These are phyloP conservation scores for Phytopythium delawarense DNA, from an alignment of 352 stramenopile genomes.

Conservation along the genomic window DNA sequence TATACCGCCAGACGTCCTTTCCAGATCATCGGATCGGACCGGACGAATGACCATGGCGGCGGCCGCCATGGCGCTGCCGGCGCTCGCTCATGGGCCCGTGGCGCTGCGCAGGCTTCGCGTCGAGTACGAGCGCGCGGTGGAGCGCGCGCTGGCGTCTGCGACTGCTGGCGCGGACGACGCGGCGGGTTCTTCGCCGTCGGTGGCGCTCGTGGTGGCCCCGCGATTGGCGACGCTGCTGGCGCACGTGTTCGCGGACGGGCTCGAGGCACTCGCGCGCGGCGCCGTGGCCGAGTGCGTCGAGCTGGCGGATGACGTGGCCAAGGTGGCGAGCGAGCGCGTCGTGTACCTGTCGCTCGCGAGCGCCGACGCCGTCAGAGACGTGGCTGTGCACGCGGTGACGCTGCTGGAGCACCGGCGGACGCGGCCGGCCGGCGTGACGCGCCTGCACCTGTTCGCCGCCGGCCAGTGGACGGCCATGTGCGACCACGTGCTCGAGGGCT, in stretches of 20 bases:
- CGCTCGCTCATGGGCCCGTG: slow-evolving; percentile 23
- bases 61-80: slow-evolving; percentile 8
- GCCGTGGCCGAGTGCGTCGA: slow-evolving; percentile 51
- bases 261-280: slow-evolving; percentile 28
- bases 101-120: slow-evolving; percentile 34
- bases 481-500: slow-evolving; percentile 33
- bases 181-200: no score
- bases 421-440: not conserved
- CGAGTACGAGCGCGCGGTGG: slow-evolving; percentile 38
- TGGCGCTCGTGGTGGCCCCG: slow-evolving; percentile 53
- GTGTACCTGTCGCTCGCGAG: slow-evolving; percentile 46
- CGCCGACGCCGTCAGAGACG: slow-evolving; percentile 38
- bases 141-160: slow-evolving; percentile 20
- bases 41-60: no score
- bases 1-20: not conserved
- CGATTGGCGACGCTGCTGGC: slow-evolving; percentile 53
- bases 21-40: not conserved
- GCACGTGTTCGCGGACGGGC: slow-evolving; percentile 50
- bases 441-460: slow-evolving; percentile 34
- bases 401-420: slow-evolving; percentile 25
- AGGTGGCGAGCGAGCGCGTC: slow-evolving; percentile 23
- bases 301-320: slow-evolving; percentile 41
- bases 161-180: no score
- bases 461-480: slow-evolving; percentile 55
- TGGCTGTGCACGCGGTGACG: slow-evolving; percentile 35